Conservation (phyloP, 768 basidiomycete genomes). For the Lactifluus hygrophoroides region DNA sequence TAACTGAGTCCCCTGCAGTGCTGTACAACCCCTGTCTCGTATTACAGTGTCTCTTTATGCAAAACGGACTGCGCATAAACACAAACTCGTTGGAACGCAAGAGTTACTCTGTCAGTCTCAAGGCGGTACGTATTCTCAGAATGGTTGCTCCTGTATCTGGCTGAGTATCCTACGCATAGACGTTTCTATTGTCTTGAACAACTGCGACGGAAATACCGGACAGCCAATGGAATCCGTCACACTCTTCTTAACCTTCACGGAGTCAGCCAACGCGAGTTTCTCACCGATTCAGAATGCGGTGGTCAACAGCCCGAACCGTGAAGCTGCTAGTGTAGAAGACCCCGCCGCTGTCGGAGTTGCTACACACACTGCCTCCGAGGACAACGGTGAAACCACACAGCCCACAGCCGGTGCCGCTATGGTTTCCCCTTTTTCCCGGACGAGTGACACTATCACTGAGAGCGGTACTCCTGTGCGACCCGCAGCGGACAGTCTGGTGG, state of each 20-base stretch:
- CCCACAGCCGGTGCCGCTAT: neutral
- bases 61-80: neutral
- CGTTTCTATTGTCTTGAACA: neutral
- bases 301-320: too few species aligned
- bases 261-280: too few species aligned
- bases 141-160: neutral
- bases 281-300: too few species aligned
- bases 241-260: neutral
- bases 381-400: neutral
- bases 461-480: neutral
- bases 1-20: neutral
- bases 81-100: neutral
- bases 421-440: neutral
- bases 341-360: too few species aligned
- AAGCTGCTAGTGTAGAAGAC: too few species aligned
- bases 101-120: neutral
- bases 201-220: neutral
- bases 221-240: neutral
- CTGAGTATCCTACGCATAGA: neutral
- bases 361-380: too few species aligned
- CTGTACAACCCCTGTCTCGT: neutral
- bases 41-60: neutral
- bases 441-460: neutral
- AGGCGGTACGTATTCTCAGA: neutral
- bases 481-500: neutral